phyloP scores from a whole-genome alignment of 768 basidiomycete genomes.

The Asterophora parasitica region DNA sequence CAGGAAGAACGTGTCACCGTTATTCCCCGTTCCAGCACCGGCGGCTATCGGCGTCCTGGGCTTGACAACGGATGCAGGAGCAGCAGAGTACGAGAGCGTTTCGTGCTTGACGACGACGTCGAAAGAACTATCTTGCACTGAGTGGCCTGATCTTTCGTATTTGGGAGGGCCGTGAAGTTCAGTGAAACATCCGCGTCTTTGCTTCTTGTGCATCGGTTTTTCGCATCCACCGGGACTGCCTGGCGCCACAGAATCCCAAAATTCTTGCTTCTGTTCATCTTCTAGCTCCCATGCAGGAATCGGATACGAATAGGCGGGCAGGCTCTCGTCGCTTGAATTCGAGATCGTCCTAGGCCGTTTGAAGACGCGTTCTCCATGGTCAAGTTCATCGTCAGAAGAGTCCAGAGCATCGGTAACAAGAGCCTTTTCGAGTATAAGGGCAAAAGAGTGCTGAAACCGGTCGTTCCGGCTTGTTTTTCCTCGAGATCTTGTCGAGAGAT shows the following conservation, averaged over 20 bases:
- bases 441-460: slow-evolving; percentile 27
- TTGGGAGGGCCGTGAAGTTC: slow-evolving; percentile 39
- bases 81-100: slow-evolving; percentile 21
- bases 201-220: slow-evolving; percentile 16
- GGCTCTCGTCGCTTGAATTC: slow-evolving; percentile 14
- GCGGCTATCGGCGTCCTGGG: not conserved
- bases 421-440: slow-evolving; percentile 26
- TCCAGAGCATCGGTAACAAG: slow-evolving; percentile 16
- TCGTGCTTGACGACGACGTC: slow-evolving; percentile 36
- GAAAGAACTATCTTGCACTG: slow-evolving; percentile 41
- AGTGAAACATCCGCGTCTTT: slow-evolving; percentile 34
- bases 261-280: slow-evolving; percentile 12
- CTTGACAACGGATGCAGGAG: slow-evolving; percentile 6
- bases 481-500: slow-evolving; percentile 16
- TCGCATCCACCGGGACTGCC: not conserved
- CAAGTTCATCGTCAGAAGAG: slow-evolving; percentile 17
- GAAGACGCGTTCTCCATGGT: not conserved
- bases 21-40: not conserved
- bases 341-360: slow-evolving; percentile 1
- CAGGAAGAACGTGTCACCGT: slow-evolving; percentile 4
- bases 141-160: slow-evolving; percentile 38
- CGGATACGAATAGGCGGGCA: slow-evolving; percentile 3
- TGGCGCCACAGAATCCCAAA: slow-evolving; percentile 12
- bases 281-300: slow-evolving; percentile 19
- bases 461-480: slow-evolving; percentile 12